phyloP scores from a whole-genome alignment of 805 yeast genomes.

The Barnettozyma sp. region DNA sequence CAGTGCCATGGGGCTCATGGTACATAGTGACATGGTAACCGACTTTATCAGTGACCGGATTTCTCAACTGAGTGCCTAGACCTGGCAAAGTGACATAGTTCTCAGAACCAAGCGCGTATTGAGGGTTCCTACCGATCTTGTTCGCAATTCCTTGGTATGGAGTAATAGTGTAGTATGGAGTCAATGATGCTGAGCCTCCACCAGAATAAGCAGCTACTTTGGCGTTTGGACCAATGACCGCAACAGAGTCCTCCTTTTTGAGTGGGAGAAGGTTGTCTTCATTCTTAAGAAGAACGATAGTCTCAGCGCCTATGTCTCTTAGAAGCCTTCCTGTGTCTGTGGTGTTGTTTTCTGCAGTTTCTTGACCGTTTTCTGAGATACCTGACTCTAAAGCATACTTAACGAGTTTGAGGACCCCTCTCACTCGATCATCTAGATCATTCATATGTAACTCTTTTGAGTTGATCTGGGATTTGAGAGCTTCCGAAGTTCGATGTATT shows the following conservation, averaged over 20 bases:
- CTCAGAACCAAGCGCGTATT: slow-evolving; percentile 32
- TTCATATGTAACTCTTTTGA: slow-evolving; percentile 33
- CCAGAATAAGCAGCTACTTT: slow-evolving; percentile 45
- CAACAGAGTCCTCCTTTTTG: slow-evolving; percentile 32
- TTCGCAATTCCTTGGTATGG: slow-evolving; percentile 41
- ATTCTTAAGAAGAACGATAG: slow-evolving; percentile 52
- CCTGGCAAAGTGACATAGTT: slow-evolving; percentile 31
- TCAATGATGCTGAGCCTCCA: slow-evolving; percentile 55
- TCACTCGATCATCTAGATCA: slow-evolving; percentile 42
- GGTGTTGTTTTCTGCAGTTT: slow-evolving; percentile 28
- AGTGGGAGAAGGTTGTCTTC: slow-evolving; percentile 43
- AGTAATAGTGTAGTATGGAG: slow-evolving; percentile 40
- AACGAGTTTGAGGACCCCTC: slow-evolving; percentile 42
- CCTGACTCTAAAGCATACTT: slow-evolving; percentile 39
- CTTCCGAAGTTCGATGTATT: slow-evolving; percentile 32
- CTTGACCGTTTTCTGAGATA: slow-evolving; percentile 21
- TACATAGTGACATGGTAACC: slow-evolving; percentile 26
- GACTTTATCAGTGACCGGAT: slow-evolving; percentile 20
- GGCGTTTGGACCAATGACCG: slow-evolving; percentile 57
- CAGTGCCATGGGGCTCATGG: slow-evolving; percentile 19
- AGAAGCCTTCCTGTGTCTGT: slow-evolving; percentile 37
- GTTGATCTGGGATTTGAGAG: slow-evolving; percentile 36
- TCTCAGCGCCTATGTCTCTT: slow-evolving; percentile 42
- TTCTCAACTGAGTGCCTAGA: slow-evolving; percentile 24
- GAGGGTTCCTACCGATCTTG: slow-evolving; percentile 22